Percentiles rank a stretch among this genome's conserved stretches.
Evolutionary conservation across 176 grass and related monocot genomes (phyloP).

Genomic region (Hsuehochloa calcarea): DNA sequence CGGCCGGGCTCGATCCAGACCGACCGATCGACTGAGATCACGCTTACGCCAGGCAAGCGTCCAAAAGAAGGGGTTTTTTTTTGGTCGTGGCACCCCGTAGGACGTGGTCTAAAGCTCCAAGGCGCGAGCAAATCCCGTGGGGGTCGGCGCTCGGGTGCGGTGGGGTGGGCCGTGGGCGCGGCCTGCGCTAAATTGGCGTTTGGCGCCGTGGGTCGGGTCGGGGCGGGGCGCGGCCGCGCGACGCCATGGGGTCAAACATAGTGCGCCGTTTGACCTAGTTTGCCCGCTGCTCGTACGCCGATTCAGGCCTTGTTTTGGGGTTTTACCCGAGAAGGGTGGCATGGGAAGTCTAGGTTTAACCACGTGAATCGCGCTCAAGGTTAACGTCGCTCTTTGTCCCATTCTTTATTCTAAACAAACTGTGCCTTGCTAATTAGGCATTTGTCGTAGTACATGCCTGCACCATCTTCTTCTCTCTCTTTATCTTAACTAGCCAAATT

Average conservation of each 20-base stretch:
- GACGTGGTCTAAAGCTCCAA: slow-evolving; percentile 36
- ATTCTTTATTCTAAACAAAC: no score
- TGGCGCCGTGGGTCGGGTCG: neutral
- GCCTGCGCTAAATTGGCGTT: slow-evolving; percentile 37
- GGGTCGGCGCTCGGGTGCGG: neutral
- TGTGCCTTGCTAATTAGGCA: no score
- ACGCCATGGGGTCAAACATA: neutral
- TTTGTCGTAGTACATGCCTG: no score
- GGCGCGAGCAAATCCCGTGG: neutral
- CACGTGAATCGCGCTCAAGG: neutral
- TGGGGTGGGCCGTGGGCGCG: neutral
- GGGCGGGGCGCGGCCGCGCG: slow-evolving; percentile 15
- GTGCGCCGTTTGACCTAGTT: slow-evolving; percentile 24
- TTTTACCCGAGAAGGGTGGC: neutral
- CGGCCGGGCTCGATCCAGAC: neutral
- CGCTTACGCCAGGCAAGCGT: neutral
- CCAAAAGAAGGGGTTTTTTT: neutral
- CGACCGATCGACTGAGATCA: neutral
- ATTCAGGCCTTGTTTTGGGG: neutral
- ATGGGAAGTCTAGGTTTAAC: neutral
- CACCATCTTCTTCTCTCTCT: no score
- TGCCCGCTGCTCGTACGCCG: neutral
- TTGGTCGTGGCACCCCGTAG: neutral
- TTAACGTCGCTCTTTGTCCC: neutral
- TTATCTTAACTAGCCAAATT: no score